Base-by-base conservation (phyloP, 2,329 filamentous ascomycete species). In the Aspergillus arachidicola region DNA sequence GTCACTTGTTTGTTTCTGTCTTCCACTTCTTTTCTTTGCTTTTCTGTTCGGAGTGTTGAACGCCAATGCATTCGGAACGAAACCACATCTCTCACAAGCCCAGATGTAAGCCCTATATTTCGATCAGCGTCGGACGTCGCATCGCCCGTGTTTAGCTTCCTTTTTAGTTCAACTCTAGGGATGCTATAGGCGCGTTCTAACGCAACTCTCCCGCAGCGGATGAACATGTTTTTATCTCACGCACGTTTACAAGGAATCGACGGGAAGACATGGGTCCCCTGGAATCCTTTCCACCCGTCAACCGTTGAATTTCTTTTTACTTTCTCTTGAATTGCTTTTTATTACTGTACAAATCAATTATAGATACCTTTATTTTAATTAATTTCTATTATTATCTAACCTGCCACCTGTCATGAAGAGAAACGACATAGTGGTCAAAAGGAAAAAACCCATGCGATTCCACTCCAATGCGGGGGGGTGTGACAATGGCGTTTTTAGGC, bases 221-320 rank as follows among this genome's bases (percentile, higher is more conserved):
- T 36, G 43, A 57, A 58, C 61, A 62, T 58, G 59, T 57, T 54
- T 28, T 54, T 57, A 58, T 61, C 53, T 48, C 54, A 62, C 59
- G 36, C 54, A 61, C 48, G 48, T 58, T 53, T 26, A 63, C 69
- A 69, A 65, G 69, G 69, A 69, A 69, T 67, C 68, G 58, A 58
- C 66, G 69, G 68, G 68, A 68, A 66, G 65, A 46, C 68, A 59
- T 61, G 68, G 68, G 64, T 65, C 53, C 60, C 64, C 59, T 59
- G 57, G 16, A 41, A 30, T 45, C 46, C 32, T 50, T 57, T 62
- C 46, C 59, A 59, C 58, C 58, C 62, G 55, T 62, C 58, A 65
- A 58, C 26, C 60, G 30, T 41, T 48, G 58, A 54, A 38, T 28
- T 59, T 38, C 23, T 32, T 64, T 46, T 53, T 64, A 32, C 28